phyloP scores from a whole-genome alignment of 83 land plant genomes.

The Larix sibirica region DNA sequence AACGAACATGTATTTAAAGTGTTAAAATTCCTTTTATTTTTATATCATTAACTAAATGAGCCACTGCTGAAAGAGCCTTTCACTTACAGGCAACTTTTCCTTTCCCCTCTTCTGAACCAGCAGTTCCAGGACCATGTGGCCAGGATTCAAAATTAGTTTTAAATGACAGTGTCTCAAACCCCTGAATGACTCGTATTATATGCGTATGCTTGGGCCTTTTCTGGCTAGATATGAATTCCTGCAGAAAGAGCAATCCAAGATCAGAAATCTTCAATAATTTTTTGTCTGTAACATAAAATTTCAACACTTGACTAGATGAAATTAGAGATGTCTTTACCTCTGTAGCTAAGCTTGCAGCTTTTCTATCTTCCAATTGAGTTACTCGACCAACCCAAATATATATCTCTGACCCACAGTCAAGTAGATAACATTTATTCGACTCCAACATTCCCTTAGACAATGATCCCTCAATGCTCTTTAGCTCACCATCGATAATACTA shows the following conservation, averaged over 20 bases:
- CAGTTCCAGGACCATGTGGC: constrained; percentile 57
- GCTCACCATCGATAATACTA: constrained; percentile 56
- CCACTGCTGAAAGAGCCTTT: neutral
- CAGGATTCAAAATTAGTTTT: constrained; percentile 91
- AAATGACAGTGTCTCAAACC: constrained; percentile 87
- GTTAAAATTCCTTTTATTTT: too few species aligned
- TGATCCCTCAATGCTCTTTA: constrained; percentile 43
- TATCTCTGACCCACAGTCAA: constrained; percentile 87
- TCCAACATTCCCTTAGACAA: constrained; percentile 73
- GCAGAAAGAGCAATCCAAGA: constrained; percentile 28
- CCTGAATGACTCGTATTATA: constrained; percentile 87
- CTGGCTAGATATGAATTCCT: constrained; percentile 63
- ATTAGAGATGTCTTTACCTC: constrained; percentile 53
- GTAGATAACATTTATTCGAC: constrained; percentile 77
- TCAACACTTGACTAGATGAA: neutral
- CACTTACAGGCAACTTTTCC: constrained; percentile 94
- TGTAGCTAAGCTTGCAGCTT: constrained; percentile 73
- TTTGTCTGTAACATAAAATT: neutral
- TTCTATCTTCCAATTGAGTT: constrained; percentile 86
- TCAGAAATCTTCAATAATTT: neutral
- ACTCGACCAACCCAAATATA: constrained; percentile 94
- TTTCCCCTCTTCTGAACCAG: constrained; percentile 84
- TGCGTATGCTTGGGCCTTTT: constrained; percentile 69
- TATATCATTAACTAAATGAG: too few species aligned
- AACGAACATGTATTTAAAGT: too few species aligned